Evolutionary conservation across 371 early-diverging fungal species (phyloP).

Genomic region (Mortierella sp.): DNA sequence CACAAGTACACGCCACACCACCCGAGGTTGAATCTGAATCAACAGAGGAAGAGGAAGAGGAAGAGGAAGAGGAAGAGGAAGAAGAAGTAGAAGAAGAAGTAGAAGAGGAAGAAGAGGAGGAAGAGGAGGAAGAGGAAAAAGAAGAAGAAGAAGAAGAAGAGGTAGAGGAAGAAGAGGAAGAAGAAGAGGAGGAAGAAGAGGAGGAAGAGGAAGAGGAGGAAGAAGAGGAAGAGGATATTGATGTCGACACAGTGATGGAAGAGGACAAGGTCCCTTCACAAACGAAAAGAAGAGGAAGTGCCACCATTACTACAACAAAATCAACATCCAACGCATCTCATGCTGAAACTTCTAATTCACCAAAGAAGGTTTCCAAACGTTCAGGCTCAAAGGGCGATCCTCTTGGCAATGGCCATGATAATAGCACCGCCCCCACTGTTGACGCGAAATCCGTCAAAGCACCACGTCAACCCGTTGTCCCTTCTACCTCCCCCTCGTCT

Average conservation of each 20-base stretch:
- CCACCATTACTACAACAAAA: neutral
- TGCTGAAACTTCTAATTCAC: neutral
- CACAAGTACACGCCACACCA: neutral
- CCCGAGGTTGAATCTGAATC: neutral
- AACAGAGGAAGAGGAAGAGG: no score
- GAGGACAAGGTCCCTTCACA: neutral
- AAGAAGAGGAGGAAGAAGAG: no score
- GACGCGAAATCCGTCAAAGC: neutral
- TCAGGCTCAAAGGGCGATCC: neutral
- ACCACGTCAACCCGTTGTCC: neutral
- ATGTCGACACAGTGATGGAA: constrained; percentile 2
- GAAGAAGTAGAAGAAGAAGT: no score
- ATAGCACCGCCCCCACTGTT: neutral
- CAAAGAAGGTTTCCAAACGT: neutral
- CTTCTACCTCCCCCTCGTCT: neutral
- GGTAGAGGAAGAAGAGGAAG: no score
- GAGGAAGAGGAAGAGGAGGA: neutral
- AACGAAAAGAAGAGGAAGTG: neutral
- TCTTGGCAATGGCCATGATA: neutral
- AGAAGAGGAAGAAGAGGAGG: no score
- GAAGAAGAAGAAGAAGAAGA: no score
- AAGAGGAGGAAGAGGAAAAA: no score
- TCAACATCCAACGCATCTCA: neutral
- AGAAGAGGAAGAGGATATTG: neutral
- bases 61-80: neutral